A percentile compares a stretch with the other conserved stretches of the same genome.
phyloP scores from a whole-genome alignment of 1,139 yeast genomes.

The Pichia sp. region DNA sequence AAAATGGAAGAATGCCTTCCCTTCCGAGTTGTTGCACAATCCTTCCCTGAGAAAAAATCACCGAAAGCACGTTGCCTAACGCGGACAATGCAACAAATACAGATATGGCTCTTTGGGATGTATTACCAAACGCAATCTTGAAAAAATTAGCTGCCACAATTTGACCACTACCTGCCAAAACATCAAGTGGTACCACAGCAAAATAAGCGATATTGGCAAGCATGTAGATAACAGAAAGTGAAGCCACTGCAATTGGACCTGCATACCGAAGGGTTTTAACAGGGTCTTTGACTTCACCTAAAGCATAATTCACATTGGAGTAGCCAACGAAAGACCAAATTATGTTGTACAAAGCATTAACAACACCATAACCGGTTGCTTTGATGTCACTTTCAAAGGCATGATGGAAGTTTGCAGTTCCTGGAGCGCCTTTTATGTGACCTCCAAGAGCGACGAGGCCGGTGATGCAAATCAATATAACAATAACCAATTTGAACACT shows the following conservation, averaged over 20 bases:
- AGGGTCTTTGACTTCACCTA: neutral
- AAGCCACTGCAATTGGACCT: neutral
- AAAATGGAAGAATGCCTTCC: neutral
- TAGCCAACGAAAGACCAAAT: neutral
- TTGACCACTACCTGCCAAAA: neutral
- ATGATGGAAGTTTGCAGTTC: neutral
- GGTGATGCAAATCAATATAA: neutral
- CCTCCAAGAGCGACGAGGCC: slow-evolving; percentile 1
- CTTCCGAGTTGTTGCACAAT: neutral
- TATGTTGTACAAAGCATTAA: neutral
- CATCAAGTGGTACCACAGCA: neutral
- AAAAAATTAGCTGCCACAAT: neutral
- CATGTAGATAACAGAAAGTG: neutral
- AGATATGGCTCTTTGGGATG: slow-evolving; percentile 1
- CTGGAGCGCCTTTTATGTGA: neutral
- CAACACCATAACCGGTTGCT: slow-evolving; percentile 1
- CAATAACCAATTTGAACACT: neutral
- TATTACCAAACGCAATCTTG: neutral
- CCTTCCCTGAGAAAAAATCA: neutral
- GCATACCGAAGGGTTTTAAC: neutral
- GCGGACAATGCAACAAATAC: neutral
- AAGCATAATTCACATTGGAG: neutral
- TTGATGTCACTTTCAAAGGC: neutral
- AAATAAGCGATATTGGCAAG: neutral
- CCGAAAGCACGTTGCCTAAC: neutral